A percentile compares a stretch with the other conserved stretches of the same genome.
Evolutionary conservation across 2,329 filamentous ascomycete species (phyloP).

Genomic region (Cladosporium colombiae): DNA sequence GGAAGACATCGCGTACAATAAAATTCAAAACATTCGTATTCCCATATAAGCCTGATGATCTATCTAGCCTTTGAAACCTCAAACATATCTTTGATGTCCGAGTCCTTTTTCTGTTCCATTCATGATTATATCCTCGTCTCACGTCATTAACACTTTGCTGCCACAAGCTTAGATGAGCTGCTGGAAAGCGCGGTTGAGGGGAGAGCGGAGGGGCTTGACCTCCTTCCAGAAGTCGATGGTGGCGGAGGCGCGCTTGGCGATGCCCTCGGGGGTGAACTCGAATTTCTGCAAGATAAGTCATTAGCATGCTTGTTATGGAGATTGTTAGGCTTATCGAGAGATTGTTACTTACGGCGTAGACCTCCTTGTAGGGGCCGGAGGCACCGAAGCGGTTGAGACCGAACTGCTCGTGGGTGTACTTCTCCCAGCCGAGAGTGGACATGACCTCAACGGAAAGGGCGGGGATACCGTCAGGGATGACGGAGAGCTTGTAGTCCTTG

Average conservation of each 20-base stretch:
- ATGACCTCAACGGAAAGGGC: conserved; percentile 93
- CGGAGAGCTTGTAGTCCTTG: conserved; percentile 92
- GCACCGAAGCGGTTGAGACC: conserved; percentile 99
- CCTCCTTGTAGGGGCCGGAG: conserved; percentile 94
- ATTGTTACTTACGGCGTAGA: conserved; percentile 71
- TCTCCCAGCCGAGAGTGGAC: conserved; percentile 97
- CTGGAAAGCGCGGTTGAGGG: conserved; percentile 95
- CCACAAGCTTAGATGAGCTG: conserved; percentile 75
- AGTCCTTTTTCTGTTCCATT: conserved; percentile 11
- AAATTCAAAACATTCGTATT: conserved; percentile 16
- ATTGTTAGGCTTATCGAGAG: neutral
- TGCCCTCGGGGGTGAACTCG: conserved; percentile 96
- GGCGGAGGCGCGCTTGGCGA: conserved; percentile 88
- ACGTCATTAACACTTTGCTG: conserved; percentile 14
- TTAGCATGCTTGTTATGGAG: neutral
- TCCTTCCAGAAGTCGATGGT: conserved; percentile 99
- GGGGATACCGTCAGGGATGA: conserved; percentile 92
- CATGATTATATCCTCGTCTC: conserved; percentile 16
- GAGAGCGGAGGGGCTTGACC: conserved; percentile 81
- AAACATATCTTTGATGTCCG: conserved; percentile 6
- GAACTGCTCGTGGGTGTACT: conserved; percentile 99
- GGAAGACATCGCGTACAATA: neutral
- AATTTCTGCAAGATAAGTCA: conserved; percentile 71
- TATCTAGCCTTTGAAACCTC: conserved; percentile 16
- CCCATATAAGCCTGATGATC: conserved; percentile 18